These are phyloP conservation scores for Nicotiana tomentosiformis DNA, from an alignment of 257 asterid species.

Conservation along the genomic window DNA sequence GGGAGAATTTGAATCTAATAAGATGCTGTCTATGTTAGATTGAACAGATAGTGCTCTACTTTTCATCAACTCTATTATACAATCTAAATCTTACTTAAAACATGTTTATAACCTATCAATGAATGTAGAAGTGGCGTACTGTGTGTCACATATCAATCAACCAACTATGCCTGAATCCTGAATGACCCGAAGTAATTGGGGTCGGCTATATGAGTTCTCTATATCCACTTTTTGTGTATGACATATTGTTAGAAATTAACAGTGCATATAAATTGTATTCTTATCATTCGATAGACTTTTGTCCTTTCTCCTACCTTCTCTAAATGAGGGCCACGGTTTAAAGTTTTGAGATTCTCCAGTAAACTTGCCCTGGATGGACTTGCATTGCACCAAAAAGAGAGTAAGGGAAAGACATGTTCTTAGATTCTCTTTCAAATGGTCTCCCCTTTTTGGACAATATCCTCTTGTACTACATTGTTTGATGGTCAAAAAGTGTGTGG, in stretches of 20 bases:
- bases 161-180: neutral
- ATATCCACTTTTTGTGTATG: neutral
- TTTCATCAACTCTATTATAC: neutral
- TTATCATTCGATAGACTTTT: neutral
- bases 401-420: neutral
- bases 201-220: neutral
- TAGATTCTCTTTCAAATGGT: neutral
- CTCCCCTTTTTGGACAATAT: neutral
- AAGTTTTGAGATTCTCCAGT: neutral
- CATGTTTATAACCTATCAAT: neutral
- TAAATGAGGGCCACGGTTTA: neutral
- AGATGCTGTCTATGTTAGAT: neutral
- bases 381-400: neutral
- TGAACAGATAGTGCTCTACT: neutral
- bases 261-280: neutral
- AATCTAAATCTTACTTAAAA: neutral
- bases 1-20: neutral
- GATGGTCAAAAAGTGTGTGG: neutral
- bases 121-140: neutral
- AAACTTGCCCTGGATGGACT: neutral
- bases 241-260: conserved; percentile 1
- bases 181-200: neutral
- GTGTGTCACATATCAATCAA: neutral
- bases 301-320: neutral
- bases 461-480: neutral